Conservation (phyloP, 306 rosid species). For the Gastrolobium bilobum region DNA sequence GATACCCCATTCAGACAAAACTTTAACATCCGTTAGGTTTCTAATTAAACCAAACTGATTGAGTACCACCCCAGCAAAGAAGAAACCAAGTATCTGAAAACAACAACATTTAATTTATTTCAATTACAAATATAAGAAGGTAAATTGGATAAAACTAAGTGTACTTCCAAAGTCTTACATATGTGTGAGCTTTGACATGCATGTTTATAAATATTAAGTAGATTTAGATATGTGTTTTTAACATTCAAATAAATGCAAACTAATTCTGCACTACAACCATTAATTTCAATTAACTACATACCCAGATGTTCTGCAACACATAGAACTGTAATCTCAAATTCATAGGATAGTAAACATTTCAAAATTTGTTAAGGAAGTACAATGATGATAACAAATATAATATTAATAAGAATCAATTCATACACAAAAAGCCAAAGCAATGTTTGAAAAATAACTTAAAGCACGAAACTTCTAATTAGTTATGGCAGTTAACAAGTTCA, state of each 20-base stretch:
- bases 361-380: not conserved
- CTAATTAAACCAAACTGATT: constrained; percentile 97
- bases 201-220: constrained; percentile 8
- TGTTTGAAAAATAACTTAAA: constrained; percentile 23
- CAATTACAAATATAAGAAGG: constrained; percentile 31
- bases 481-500: constrained; percentile 10
- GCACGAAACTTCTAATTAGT: not conserved
- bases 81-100: constrained; percentile 98
- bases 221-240: not conserved
- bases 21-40: constrained; percentile 90
- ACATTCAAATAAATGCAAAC: not conserved
- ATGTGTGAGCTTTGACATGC: constrained; percentile 5
- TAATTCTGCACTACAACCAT: constrained; percentile 14
- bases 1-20: constrained; percentile 97
- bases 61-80: constrained; percentile 92
- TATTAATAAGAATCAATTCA: constrained; percentile 19
- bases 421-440: not conserved
- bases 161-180: not conserved
- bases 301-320: not conserved
- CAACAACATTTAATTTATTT: constrained; percentile 44
- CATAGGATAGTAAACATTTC: constrained; percentile 12
- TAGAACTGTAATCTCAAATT: constrained; percentile 23
- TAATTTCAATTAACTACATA: constrained; percentile 18
- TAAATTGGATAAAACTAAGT: constrained; percentile 27
- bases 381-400: not conserved